Percentiles rank a stretch among this genome's conserved stretches.
Evolutionary conservation across 495 filamentous ascomycete genomes (phyloP).

Genomic region (Aeminium ludgeri): DNA sequence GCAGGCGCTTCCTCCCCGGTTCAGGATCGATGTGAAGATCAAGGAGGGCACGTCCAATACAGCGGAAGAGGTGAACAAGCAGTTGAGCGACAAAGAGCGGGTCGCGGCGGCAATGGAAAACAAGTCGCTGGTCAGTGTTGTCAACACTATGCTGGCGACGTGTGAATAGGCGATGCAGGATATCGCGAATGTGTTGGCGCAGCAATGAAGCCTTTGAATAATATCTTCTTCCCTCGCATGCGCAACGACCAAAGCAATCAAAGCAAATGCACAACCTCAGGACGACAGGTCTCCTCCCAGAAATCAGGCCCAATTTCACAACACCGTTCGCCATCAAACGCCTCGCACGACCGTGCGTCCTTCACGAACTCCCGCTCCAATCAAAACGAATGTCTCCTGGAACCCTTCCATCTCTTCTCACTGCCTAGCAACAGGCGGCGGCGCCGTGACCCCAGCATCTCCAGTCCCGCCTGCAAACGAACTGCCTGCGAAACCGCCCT

Average conservation of each 20-base stretch:
- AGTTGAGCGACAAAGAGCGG: constrained; percentile 87
- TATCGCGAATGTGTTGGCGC: no score
- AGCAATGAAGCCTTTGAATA: no score
- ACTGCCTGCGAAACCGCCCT: constrained; percentile 1
- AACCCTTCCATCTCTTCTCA: not conserved
- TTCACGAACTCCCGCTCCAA: not conserved
- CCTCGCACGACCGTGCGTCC: no score
- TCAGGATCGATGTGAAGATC: constrained; percentile 80
- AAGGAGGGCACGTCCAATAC: constrained; percentile 93
- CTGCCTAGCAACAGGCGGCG: not conserved
- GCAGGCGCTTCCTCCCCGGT: constrained; percentile 80
- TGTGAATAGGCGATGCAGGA: constrained; percentile 31
- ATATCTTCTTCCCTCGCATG: no score
- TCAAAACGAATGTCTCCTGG: not conserved
- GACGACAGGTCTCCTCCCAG: no score
- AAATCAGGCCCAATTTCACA: no score
- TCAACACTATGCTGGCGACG: constrained; percentile 85
- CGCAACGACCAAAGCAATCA: no score
- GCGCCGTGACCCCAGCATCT: not conserved
- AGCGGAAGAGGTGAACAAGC: constrained; percentile 87
- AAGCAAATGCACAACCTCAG: no score
- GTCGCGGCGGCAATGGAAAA: constrained; percentile 93
- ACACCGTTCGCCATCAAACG: no score
- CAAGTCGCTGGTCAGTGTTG: constrained; percentile 65
- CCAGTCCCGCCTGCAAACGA: constrained; percentile 6